These are phyloP conservation scores for Ophiosphaerella herpotricha DNA, from an alignment of 2,329 filamentous ascomycete species.

Conservation along the genomic window DNA sequence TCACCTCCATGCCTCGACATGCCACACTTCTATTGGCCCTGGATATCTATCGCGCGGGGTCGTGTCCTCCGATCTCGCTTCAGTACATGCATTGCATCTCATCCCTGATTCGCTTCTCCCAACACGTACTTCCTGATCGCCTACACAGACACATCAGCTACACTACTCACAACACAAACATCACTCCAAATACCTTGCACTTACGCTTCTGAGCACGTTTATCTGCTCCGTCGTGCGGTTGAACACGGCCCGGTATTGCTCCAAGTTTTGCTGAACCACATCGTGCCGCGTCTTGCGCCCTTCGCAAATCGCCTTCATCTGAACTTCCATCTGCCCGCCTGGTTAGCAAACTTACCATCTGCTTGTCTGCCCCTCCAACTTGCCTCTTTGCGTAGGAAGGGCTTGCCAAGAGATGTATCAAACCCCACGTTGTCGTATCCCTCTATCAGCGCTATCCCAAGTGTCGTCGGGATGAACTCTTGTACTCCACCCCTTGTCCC, in stretches of 20 bases:
- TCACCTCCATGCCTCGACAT: constrained; percentile 29
- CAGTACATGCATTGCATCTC: constrained; percentile 15
- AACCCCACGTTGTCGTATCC: constrained; percentile 95
- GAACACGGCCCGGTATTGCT: constrained; percentile 87
- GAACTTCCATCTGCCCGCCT: constrained; percentile 74
- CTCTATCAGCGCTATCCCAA: constrained; percentile 89
- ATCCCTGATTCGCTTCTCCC: constrained; percentile 42
- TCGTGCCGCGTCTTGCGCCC: constrained; percentile 74
- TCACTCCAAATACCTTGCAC: constrained; percentile 27
- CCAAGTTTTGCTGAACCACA: constrained; percentile 81
- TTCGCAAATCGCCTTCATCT: constrained; percentile 96
- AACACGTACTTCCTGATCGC: constrained; percentile 48
- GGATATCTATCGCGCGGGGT: constrained; percentile 33
- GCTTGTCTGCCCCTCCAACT: constrained; percentile 10
- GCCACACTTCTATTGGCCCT: constrained; percentile 37
- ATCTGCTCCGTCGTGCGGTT: constrained; percentile 79
- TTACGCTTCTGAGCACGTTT: constrained; percentile 60
- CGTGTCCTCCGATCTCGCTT: constrained; percentile 36
- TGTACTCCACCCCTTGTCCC: constrained; percentile 61
- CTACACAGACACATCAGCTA: constrained; percentile 29
- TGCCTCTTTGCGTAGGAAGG: constrained; percentile 88
- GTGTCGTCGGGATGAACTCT: constrained; percentile 89
- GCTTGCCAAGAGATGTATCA: constrained; percentile 90
- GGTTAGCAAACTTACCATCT: constrained; percentile 11
- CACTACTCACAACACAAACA: constrained; percentile 13